Base-by-base conservation (phyloP, 2,329 filamentous ascomycete genomes). In the Aspergillus eucalypticola region DNA sequence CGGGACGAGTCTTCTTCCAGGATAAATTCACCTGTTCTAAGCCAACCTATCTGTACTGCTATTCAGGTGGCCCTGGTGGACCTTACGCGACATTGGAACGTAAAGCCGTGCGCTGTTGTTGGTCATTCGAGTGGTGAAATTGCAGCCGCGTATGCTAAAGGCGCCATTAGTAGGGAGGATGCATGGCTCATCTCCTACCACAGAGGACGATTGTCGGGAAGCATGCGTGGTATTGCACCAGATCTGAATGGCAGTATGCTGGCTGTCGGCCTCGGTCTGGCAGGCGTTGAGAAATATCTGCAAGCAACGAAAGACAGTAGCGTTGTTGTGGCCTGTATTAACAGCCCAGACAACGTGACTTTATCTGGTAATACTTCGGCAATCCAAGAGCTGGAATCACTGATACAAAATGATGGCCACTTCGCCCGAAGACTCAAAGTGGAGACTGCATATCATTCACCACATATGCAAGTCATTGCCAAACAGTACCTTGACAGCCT, bases 91-190 rank as follows among this genome's bases (percentile, higher is more conserved):
- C 64, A 38, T 68, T 69, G 67, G 55, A 57, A 32, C 4, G 67
- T 75, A 39, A 60, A 61, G 2, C 71, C 72, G 8, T 60, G 46
- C 19, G 58, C 56, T 8, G 71, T 74, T 2, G 61, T 52, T 2
- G 72, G 73, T 4, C 73, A 75, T 44, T 74, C 71, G 0, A 70
- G 69, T 5, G 73, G 73, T 8, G 73, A 75, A 55, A 71, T 82
- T 41, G 78, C 76, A 0, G 79, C 79, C 0, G 78, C 79, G 5
- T 83, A 82, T 60, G 78, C 79, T 3, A 77, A 35, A 3, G 41
- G 53, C 5, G 41, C 46, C 6, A 19, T 57, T 8, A 54, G 42
- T 8, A 13, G 13, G 78, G 53, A 59, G 10, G 39, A 48, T 8
- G 42, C 42, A 3, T 27, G 53, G 21, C 13, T 10, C 10, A 38